Percentiles rank a stretch among this genome's conserved stretches.
These are phyloP conservation scores for Phytophthora kernoviae DNA, from an alignment of 352 stramenopile genomes.

Conservation along the genomic window DNA sequence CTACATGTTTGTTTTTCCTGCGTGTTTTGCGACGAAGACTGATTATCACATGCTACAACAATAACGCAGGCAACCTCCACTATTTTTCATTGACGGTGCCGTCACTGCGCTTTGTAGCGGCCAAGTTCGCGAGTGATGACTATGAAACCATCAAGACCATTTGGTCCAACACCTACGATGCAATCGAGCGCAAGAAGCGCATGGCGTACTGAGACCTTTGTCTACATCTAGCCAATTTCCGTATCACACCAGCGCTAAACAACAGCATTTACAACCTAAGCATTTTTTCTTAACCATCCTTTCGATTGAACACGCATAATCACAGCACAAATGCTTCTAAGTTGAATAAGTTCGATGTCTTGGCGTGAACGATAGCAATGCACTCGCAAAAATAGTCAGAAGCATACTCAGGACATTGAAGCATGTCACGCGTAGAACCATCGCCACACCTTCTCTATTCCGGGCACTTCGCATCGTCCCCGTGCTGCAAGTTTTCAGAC, in stretches of 20 bases:
- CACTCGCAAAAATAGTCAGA: constrained; percentile 30
- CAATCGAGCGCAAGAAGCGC: constrained; percentile 84
- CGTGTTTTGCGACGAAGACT: neutral
- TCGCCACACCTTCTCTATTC: constrained; percentile 38
- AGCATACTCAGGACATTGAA: constrained; percentile 17
- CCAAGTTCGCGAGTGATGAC: constrained; percentile 86
- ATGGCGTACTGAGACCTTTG: constrained; percentile 41
- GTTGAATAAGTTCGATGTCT: neutral
- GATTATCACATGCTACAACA: neutral
- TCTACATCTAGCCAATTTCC: constrained; percentile 3
- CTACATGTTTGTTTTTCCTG: neutral
- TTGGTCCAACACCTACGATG: constrained; percentile 82
- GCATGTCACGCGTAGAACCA: constrained; percentile 3
- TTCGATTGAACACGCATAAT: constrained; percentile 1
- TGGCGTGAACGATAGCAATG: neutral
- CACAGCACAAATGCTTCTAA: too few relatives aligned
- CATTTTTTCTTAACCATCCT: neutral
- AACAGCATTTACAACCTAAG: neutral
- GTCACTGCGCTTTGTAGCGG: constrained; percentile 78
- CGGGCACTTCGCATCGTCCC: constrained; percentile 14
- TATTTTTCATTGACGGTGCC: constrained; percentile 85
- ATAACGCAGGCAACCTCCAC: constrained; percentile 65
- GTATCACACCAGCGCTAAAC: neutral
- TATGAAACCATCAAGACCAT: constrained; percentile 84
- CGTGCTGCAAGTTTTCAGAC: constrained; percentile 7